These are phyloP conservation scores for Centaurea solstitialis DNA, from an alignment of 129 eudicot species.

Conservation along the genomic window DNA sequence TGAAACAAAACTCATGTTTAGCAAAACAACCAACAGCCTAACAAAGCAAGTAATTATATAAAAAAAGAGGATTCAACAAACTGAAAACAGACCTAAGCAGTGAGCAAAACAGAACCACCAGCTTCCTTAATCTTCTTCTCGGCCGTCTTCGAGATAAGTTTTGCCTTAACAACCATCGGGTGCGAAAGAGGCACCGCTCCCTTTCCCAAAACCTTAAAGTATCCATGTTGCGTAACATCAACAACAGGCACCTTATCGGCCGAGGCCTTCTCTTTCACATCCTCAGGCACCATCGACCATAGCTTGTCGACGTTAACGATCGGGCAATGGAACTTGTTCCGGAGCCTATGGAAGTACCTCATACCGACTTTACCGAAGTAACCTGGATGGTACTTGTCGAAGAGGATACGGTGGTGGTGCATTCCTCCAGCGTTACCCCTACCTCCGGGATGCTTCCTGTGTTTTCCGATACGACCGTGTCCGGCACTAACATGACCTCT, in stretches of 20 bases:
- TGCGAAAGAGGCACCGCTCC: conserved; percentile 46
- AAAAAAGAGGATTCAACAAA: not conserved
- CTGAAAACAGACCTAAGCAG: conserved; percentile 59
- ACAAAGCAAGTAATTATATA: not conserved
- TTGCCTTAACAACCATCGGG: conserved; percentile 71
- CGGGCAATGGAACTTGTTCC: conserved; percentile 80
- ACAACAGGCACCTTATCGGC: conserved; percentile 53
- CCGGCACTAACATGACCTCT: conserved; percentile 82
- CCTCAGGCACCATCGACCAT: conserved; percentile 80
- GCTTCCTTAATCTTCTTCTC: conserved; percentile 91
- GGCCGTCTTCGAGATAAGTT: conserved; percentile 64
- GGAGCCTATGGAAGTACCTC: conserved; percentile 76
- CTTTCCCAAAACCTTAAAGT: conserved; percentile 74
- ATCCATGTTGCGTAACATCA: conserved; percentile 73
- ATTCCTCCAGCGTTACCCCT: conserved; percentile 82
- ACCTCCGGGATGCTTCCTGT: conserved; percentile 80
- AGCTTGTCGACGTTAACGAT: conserved; percentile 73
- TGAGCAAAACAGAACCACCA: conserved; percentile 81
- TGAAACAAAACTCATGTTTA: not conserved
- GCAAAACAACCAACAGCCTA: not conserved
- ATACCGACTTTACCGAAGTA: conserved; percentile 89
- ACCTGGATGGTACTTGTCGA: conserved; percentile 93
- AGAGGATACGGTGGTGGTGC: conserved; percentile 92
- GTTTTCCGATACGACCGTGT: conserved; percentile 77
- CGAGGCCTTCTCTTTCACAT: conserved; percentile 50